Evolutionary conservation across 495 filamentous ascomycete species (phyloP).

Genomic region (Hyaloscypha finlandica): DNA sequence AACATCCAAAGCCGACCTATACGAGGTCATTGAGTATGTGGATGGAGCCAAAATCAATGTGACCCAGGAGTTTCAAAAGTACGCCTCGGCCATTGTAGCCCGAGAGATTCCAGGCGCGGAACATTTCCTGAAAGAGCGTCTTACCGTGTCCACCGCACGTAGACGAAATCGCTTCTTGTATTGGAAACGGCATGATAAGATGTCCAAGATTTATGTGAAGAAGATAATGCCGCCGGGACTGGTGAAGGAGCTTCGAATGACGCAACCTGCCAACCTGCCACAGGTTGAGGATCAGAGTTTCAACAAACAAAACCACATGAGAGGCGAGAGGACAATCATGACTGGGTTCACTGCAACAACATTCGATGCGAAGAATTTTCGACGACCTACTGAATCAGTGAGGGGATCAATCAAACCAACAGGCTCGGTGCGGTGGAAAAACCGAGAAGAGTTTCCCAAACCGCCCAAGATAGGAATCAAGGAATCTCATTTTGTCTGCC

Average conservation of each 20-base stretch:
- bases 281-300: background rate
- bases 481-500: conserved; percentile 2
- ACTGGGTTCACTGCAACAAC: conserved; percentile 1
- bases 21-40: conserved; percentile 1
- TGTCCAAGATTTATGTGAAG: conserved; percentile 1
- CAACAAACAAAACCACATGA: background rate
- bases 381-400: background rate
- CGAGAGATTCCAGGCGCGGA: conserved; percentile 1
- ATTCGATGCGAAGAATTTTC: conserved; percentile 3
- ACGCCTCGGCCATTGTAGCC: conserved; percentile 1
- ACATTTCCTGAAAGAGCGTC: conserved; percentile 1
- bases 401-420: conserved; percentile 2
- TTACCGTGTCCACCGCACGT: conserved; percentile 1
- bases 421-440: conserved; percentile 1
- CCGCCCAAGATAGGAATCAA: conserved; percentile 1
- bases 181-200: conserved; percentile 3
- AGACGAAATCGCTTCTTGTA: conserved; percentile 1
- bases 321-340: background rate
- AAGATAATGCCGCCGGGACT: background rate
- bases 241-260: background rate
- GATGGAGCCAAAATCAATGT: conserved; percentile 1
- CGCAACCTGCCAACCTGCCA: background rate
- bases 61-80: conserved; percentile 2
- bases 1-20: background rate
- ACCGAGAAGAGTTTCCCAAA: conserved; percentile 2